Evolutionary conservation across 192 early-diverging fungal species (phyloP), one percentile per base, ranked within the genome.

Genomic region (Haplosporangium gracile): DNA sequence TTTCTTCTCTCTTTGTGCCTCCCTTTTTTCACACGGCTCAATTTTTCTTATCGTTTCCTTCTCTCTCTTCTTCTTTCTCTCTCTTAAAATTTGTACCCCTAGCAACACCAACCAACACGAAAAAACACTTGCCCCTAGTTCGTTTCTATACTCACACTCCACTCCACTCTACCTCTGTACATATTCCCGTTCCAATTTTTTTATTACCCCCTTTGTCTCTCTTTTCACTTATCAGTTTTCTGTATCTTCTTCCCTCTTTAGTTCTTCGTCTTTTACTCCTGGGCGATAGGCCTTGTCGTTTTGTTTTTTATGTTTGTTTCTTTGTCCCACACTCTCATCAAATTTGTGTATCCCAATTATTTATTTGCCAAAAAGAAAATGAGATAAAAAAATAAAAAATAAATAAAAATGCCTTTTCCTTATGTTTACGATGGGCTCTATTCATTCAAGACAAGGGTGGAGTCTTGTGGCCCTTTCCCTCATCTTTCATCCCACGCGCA

Each of bases 371-470:
- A 26, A 60, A 24, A 5, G 8, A 32, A 63, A 65, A 65, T 65
- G 55, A 60, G 26, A 60, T 60, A 60, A 60, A 60, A 57, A n/a
- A 57, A 57, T n/a, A n/a, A n/a, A n/a, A n/a, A n/a, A n/a, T n/a
- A 55, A 29, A 60, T 32, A 32, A 65, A 13, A 4, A 15, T 29
- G 60, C 4, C 20, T 51, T 20, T 51, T 51, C 1, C 49, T 29
- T 65, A 34, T 65, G 29, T 29, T 65, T 13, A 65, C 60, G 60
- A 65, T 51, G 11, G 43, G 13, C 2, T 45, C 43, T 15, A 45
- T 45, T 43, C 43, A 15, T 13, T 13, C 43, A 45, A 15, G 43
- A 45, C 43, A 45, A 45, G 43, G 13, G 9, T 45, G 43, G 42
- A 2, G 43, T 45, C 43, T 45, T 45, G 11, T 45, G 11, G 11